phyloP scores from a whole-genome alignment of 805 yeast species.

The Wickerhamiella allomyrinae region DNA sequence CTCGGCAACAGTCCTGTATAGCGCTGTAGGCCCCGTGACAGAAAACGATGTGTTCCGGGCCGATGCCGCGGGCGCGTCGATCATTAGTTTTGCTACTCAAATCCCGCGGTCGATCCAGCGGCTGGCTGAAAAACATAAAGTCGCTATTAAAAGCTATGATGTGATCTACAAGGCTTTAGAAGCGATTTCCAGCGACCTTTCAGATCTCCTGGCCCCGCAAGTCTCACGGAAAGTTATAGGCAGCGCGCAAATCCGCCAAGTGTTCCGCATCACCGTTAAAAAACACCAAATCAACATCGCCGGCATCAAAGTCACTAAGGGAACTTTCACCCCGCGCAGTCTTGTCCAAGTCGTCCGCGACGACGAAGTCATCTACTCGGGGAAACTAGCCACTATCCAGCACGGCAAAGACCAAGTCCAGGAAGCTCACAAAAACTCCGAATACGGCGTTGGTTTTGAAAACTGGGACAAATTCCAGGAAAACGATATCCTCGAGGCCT shows the following conservation, averaged over 20 bases:
- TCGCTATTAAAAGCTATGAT: slow-evolving; percentile 49
- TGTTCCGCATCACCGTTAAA: slow-evolving; percentile 54
- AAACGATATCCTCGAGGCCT: slow-evolving; percentile 65
- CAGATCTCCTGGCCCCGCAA: slow-evolving; percentile 46
- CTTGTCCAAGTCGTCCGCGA: slow-evolving; percentile 44
- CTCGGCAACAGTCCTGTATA: slow-evolving; percentile 46
- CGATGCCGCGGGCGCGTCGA: slow-evolving; percentile 51
- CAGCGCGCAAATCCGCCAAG: slow-evolving; percentile 52
- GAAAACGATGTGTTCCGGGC: slow-evolving; percentile 58
- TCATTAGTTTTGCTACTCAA: slow-evolving; percentile 65
- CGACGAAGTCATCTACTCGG: slow-evolving; percentile 36
- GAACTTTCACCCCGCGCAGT: slow-evolving; percentile 47
- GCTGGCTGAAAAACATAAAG: slow-evolving; percentile 43
- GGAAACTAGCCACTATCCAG: slow-evolving; percentile 57
- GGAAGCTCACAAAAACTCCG: slow-evolving; percentile 72
- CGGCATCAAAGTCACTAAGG: slow-evolving; percentile 70
- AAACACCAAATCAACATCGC: slow-evolving; percentile 47
- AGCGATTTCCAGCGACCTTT: slow-evolving; percentile 54
- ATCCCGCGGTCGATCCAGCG: slow-evolving; percentile 47
- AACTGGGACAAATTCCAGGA: slow-evolving; percentile 50
- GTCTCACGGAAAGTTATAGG: slow-evolving; percentile 53
- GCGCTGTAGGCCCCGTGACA: slow-evolving; percentile 66
- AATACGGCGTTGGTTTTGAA: slow-evolving; percentile 73
- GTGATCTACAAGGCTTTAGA: slow-evolving; percentile 83
- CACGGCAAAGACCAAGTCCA: slow-evolving; percentile 65